Evolutionary conservation across 331 rosid genomes (phyloP).

Genomic region (Erythrophleum ivorense): DNA sequence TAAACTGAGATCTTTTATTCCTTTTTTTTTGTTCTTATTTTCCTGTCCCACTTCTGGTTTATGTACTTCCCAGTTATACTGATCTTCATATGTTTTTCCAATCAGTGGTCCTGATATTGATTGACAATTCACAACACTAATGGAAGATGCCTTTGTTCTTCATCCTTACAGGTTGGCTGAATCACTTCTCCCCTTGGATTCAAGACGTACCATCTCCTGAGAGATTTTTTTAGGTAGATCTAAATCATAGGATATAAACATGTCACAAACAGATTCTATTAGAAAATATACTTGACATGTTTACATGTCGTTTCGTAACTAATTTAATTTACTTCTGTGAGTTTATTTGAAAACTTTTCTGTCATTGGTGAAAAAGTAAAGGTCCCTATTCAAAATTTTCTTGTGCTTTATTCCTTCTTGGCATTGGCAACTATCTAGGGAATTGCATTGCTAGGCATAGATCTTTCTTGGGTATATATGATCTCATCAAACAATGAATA

Average conservation of each 20-base stretch:
- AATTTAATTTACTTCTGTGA: too few species aligned
- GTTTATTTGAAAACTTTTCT: too few species aligned
- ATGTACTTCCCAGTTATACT: slow-evolving; percentile 48
- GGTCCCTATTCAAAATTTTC: too few species aligned
- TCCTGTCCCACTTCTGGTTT: slow-evolving; percentile 25
- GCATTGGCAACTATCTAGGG: background rate
- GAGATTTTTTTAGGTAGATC: background rate
- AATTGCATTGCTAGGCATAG: background rate
- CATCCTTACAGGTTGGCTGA: slow-evolving; percentile 46
- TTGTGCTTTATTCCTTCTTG: background rate
- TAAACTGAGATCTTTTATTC: slow-evolving; percentile 5
- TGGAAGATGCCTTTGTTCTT: slow-evolving; percentile 29
- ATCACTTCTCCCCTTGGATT: slow-evolving; percentile 26
- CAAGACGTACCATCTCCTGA: background rate
- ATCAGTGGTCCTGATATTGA: slow-evolving; percentile 38
- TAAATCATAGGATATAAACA: too few species aligned
- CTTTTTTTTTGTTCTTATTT: slow-evolving; percentile 23
- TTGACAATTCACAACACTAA: slow-evolving; percentile 31
- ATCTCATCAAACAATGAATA: slow-evolving; percentile 21
- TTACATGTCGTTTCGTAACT: too few species aligned
- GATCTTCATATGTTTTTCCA: slow-evolving; percentile 40
- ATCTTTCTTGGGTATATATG: slow-evolving; percentile 28
- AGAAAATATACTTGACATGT: too few species aligned
- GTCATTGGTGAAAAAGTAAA: too few species aligned
- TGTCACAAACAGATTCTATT: too few species aligned